These are phyloP conservation scores for Stagonosporopsis vannaccii DNA, from an alignment of 2,329 filamentous ascomycete species.

Conservation along the genomic window DNA sequence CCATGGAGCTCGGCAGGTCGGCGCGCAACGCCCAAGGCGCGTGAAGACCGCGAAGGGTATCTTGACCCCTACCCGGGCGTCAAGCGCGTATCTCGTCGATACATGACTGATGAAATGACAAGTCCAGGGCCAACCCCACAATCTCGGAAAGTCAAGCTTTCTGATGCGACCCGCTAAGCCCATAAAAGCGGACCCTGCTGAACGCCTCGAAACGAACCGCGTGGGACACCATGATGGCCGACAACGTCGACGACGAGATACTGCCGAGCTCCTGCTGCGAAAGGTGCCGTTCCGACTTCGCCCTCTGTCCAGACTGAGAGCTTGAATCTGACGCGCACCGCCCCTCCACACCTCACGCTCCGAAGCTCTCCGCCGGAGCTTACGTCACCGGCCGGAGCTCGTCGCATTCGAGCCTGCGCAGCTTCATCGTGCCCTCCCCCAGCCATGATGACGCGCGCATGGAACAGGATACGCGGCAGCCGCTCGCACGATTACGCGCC, in stretches of 20 bases:
- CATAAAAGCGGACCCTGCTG: conserved; percentile 7
- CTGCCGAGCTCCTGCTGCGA: background rate
- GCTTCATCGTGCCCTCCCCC: background rate
- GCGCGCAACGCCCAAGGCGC: background rate
- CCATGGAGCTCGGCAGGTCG: conserved; percentile 2
- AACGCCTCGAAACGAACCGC: conserved; percentile 5
- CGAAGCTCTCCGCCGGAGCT: background rate
- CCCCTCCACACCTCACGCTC: background rate
- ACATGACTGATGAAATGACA: conserved; percentile 17
- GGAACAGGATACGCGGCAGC: conserved; percentile 38
- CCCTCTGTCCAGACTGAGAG: background rate
- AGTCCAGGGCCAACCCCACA: conserved; percentile 14
- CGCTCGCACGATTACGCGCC: conserved; percentile 35
- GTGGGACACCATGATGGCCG: conserved; percentile 14
- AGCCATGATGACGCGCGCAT: conserved; percentile 36
- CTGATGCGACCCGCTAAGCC: conserved; percentile 10
- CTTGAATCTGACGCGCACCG: background rate
- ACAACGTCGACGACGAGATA: background rate
- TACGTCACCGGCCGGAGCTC: conserved; percentile 12
- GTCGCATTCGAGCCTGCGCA: background rate
- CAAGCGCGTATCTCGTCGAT: conserved; percentile 19
- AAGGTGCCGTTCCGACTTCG: background rate
- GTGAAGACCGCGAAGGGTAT: conserved; percentile 7
- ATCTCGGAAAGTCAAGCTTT: conserved; percentile 7
- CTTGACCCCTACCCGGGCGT: conserved; percentile 8